These are phyloP conservation scores for Diaporthe velutina DNA, from an alignment of 2,329 filamentous ascomycete species.

Conservation along the genomic window DNA sequence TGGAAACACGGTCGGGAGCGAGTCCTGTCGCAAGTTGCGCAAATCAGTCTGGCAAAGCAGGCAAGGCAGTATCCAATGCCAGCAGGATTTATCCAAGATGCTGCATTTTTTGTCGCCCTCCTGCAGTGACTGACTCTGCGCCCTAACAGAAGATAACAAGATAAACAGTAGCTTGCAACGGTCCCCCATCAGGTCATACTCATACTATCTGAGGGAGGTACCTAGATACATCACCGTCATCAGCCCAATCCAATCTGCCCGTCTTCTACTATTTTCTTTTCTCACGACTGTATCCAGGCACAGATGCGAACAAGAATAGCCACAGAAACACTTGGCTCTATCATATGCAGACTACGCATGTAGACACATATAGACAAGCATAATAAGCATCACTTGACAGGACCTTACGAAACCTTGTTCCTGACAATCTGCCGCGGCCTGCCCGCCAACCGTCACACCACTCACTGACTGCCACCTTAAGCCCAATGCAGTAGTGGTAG, in stretches of 20 bases:
- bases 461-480: slow-evolving; percentile 3
- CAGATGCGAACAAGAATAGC: not conserved
- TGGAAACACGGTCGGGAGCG: slow-evolving; percentile 19
- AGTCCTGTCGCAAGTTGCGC: slow-evolving; percentile 12
- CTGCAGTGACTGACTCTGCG: not conserved
- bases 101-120: not conserved
- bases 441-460: slow-evolving; percentile 18
- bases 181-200: slow-evolving; percentile 1
- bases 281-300: not conserved
- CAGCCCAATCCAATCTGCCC: not conserved
- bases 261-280: not conserved
- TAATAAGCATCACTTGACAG: slow-evolving; percentile 28
- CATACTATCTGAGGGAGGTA: not conserved
- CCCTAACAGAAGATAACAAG: not conserved
- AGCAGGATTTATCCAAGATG: not conserved
- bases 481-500: slow-evolving; percentile 18
- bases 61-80: not conserved
- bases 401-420: slow-evolving; percentile 3
- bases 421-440: slow-evolving; percentile 6
- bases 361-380: not conserved
- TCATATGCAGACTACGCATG: not conserved
- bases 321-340: not conserved
- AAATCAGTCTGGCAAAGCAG: not conserved
- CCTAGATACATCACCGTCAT: not conserved
- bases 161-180: not conserved